Base-by-base conservation (phyloP, 495 filamentous ascomycete genomes). In the Xylaria bambusicola region DNA sequence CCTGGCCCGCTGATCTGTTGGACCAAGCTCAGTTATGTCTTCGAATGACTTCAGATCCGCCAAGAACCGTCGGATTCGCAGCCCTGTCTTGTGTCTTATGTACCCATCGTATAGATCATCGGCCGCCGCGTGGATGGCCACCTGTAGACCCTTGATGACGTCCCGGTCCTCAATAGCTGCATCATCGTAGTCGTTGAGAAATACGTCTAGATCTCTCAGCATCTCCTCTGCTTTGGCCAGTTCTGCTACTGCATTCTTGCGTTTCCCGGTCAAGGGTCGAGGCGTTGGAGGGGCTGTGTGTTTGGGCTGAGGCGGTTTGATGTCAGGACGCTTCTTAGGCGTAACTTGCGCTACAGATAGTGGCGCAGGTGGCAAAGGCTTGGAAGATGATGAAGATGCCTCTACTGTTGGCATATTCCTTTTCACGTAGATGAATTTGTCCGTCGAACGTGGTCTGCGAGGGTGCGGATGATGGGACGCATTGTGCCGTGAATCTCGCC, bases 1-100 rank as follows among this genome's bases (percentile, higher is more conserved):
- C 52, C 44, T 24, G 21, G 17, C 38, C 40, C 51, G 40, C 44
- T 60, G 40, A 7, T 50, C 56, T 7, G 2, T 35, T 4, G 35
- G 27, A 26, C 48, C 49, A 15, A 66, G 52, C 18, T 64, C 42
- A 20, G 57, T 52, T 49, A 60, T 58, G 21, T 71, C 65, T 42
- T 80, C 78, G 56, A 81, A 77, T 2, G 67, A 71, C 56, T 71
- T 75, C 18, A 82, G 59, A 52, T 81, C 78, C 0, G 75, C 75
- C 31, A 82, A 49, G 48, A 81, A 80, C 27, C 73, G 66, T 24
- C 79, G 72, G 13, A 82, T 62, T 8, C 75, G 61, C n/a, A 76
- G 41, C 3, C 80, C 80, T 0, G 77, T 82, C 52, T 73, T 69
- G 8, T 70, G 62, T 27, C 71, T 68, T 59, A 82, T 75, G 63